phyloP scores from a whole-genome alignment of 768 basidiomycete genomes.

The Auricularia cornea region DNA sequence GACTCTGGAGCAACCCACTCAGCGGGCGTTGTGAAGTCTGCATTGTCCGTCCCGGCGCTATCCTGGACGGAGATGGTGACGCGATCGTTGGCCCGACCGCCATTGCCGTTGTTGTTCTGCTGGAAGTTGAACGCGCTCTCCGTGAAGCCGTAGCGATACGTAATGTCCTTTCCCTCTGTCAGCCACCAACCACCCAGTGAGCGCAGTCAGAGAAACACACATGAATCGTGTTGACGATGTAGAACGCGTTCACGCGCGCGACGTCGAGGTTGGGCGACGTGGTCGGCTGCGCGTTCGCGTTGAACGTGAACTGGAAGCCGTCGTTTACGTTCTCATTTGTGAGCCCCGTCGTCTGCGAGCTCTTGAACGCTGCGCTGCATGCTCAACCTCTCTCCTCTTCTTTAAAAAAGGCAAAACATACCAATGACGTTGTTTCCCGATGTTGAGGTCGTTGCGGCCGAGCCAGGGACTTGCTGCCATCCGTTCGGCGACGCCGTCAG shows the following conservation, averaged over 20 bases:
- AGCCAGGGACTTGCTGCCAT: conserved; percentile 37
- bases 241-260: conserved; percentile 29
- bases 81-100: conserved; percentile 43
- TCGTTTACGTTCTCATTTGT: conserved; percentile 31
- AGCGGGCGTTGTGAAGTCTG: not conserved
- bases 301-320: conserved; percentile 33
- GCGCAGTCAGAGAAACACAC: too few relatives aligned
- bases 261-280: conserved; percentile 42
- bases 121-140: conserved; percentile 55
- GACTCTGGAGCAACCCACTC: not conserved
- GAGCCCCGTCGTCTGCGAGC: conserved; percentile 15
- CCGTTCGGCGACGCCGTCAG: conserved; percentile 44
- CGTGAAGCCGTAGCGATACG: conserved; percentile 51
- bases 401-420: not conserved
- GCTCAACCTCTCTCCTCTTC: too few relatives aligned
- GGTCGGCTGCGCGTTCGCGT: conserved; percentile 29
- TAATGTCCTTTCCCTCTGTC: conserved; percentile 46
- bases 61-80: conserved; percentile 47
- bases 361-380: conserved; percentile 8
- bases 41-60: conserved; percentile 32
- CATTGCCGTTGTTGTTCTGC: conserved; percentile 42
- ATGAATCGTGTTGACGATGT: too few relatives aligned
- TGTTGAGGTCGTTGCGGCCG: conserved; percentile 27
- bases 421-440: conserved; percentile 27
- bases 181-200: conserved; percentile 37